Evolutionary conservation across 1,139 yeast genomes (phyloP).

Genomic region (Kluyveromyces marxianus): DNA sequence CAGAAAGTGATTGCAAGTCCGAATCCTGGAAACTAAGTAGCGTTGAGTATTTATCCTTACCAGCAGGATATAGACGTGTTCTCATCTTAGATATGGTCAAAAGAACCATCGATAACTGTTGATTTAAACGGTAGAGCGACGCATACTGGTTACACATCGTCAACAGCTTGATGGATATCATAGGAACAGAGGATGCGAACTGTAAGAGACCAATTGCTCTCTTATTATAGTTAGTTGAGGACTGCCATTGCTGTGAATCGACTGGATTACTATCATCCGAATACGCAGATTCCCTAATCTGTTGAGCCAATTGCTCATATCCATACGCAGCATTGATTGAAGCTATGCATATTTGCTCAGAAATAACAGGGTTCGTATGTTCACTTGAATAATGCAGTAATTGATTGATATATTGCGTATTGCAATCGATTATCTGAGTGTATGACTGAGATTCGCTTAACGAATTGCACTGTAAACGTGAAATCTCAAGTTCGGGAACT

Average conservation of each 20-base stretch:
- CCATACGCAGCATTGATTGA: conserved; percentile 16
- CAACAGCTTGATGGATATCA: background rate
- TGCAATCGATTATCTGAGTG: conserved; percentile 4
- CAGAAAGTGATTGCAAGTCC: conserved; percentile 19
- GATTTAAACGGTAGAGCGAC: conserved; percentile 13
- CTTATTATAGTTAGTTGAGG: conserved; percentile 20
- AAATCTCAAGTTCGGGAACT: background rate
- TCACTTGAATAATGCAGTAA: conserved; percentile 4
- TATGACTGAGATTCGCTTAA: background rate
- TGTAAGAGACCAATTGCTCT: conserved; percentile 22
- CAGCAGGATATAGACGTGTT: conserved; percentile 18
- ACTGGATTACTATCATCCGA: conserved; percentile 6
- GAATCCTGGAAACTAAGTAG: conserved; percentile 24
- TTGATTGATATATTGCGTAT: conserved; percentile 4
- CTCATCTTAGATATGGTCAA: conserved; percentile 25
- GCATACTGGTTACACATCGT: conserved; percentile 4
- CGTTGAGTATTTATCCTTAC: conserved; percentile 8
- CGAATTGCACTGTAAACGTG: background rate
- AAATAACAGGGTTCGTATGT: conserved; percentile 1
- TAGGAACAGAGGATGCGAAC: conserved; percentile 8
- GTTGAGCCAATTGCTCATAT: conserved; percentile 16
- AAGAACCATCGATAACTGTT: conserved; percentile 24
- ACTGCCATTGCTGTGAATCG: conserved; percentile 15
- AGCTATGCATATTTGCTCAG: conserved; percentile 1
- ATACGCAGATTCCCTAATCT: conserved; percentile 22